A percentile compares a stretch with the other conserved stretches of the same genome.
phyloP scores from a whole-genome alignment of 1,139 yeast species.

The Suhomyces yuchorum region DNA sequence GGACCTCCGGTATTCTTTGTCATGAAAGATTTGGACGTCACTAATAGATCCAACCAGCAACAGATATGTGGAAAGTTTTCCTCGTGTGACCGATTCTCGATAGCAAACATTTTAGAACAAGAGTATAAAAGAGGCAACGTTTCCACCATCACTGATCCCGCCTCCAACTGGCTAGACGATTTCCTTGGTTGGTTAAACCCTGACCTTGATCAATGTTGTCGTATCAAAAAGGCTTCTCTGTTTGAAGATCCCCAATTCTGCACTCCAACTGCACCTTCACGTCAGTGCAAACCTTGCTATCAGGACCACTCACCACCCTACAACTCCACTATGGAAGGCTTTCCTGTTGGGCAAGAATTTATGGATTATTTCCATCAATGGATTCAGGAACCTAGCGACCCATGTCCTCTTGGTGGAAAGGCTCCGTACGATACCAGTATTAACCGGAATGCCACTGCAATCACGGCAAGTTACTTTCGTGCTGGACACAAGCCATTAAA shows the following conservation, averaged over 20 bases:
- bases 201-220: conserved; percentile 80
- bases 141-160: conserved; percentile 77
- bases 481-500: conserved; percentile 80
- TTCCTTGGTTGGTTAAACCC: conserved; percentile 88
- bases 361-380: conserved; percentile 74
- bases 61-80: conserved; percentile 85
- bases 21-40: conserved; percentile 63
- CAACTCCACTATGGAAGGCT: conserved; percentile 75
- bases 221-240: conserved; percentile 49
- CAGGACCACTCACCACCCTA: conserved; percentile 59
- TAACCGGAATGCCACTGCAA: conserved; percentile 36
- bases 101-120: conserved; percentile 83
- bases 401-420: conserved; percentile 94
- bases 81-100: conserved; percentile 74
- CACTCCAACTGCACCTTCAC: conserved; percentile 64
- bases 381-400: conserved; percentile 84
- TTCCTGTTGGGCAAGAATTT: conserved; percentile 78
- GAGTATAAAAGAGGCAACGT: conserved; percentile 68
- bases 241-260: conserved; percentile 51
- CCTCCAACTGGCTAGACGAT: conserved; percentile 93
- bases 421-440: conserved; percentile 82
- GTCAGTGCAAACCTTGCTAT: conserved; percentile 75
- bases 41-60: conserved; percentile 63
- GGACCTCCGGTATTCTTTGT: conserved; percentile 95
- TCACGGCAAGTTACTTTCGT: conserved; percentile 69